These are phyloP conservation scores for Pseudocercospora pini-densiflorae DNA, from an alignment of 2,329 filamentous ascomycete genomes.

Conservation along the genomic window DNA sequence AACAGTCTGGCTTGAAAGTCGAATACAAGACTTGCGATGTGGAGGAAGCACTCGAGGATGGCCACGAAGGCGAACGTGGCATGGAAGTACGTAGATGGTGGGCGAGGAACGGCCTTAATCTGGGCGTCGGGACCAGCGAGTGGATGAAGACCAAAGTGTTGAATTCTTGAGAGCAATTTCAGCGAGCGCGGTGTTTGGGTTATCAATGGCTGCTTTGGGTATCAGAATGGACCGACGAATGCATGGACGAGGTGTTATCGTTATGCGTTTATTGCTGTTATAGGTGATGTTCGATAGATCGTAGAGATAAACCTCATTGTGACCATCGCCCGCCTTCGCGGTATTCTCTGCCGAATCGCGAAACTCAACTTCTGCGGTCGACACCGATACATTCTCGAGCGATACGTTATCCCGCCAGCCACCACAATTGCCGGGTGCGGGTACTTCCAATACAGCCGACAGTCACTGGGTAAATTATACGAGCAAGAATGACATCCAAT, in stretches of 20 bases:
- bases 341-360: background rate
- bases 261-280: background rate
- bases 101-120: slow-evolving; percentile 79
- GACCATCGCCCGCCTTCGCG: background rate
- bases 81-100: slow-evolving; percentile 82
- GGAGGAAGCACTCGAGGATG: slow-evolving; percentile 91
- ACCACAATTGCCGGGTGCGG: background rate
- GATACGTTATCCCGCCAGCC: background rate
- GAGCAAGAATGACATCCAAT: background rate
- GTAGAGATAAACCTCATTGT: background rate
- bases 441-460: background rate
- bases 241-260: background rate
- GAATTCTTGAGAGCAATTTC: slow-evolving; percentile 24
- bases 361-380: background rate
- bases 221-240: background rate
- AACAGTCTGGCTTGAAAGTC: slow-evolving; percentile 73
- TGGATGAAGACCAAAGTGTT: slow-evolving; percentile 85
- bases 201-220: background rate
- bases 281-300: background rate
- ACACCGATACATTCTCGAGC: background rate
- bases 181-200: slow-evolving; percentile 26
- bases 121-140: slow-evolving; percentile 81
- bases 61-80: slow-evolving; percentile 69
- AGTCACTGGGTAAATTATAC: background rate
- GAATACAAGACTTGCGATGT: slow-evolving; percentile 97